Conservation (phyloP, 306 rosid species). For the Dalbergia cultrata region DNA sequence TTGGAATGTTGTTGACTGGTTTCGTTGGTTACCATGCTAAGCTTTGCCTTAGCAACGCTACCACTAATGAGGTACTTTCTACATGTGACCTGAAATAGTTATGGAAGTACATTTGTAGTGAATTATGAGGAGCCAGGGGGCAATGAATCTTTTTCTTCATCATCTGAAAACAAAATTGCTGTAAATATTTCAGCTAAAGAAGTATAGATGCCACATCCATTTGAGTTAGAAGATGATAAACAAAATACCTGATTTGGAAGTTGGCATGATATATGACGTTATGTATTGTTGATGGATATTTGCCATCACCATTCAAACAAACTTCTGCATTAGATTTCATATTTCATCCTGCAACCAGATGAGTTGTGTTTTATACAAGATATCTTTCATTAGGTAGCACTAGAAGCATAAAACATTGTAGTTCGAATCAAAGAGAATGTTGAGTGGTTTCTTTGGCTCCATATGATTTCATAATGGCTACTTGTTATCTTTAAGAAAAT, state of each 20-base stretch:
- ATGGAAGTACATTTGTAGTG: conserved; percentile 15
- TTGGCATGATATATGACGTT: neutral
- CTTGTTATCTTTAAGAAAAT: conserved; percentile 4
- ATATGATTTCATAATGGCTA: conserved; percentile 1
- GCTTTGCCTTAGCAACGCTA: conserved; percentile 86
- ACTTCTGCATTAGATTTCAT: neutral
- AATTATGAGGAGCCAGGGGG: conserved; percentile 9
- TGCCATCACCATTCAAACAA: neutral
- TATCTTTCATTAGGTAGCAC: conserved; percentile 14
- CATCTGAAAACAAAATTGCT: conserved; percentile 16
- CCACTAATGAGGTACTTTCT: conserved; percentile 89
- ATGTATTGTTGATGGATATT: neutral
- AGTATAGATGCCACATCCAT: neutral
- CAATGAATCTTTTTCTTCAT: conserved; percentile 1
- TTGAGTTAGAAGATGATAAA: conserved; percentile 1
- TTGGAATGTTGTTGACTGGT: conserved; percentile 76
- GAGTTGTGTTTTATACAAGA: neutral
- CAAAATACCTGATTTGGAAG: neutral
- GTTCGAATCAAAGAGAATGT: neutral
- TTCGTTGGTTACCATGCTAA: conserved; percentile 91
- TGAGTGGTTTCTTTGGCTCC: neutral
- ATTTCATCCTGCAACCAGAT: conserved; percentile 26
- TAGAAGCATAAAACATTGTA: conserved; percentile 20
- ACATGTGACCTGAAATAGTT: conserved; percentile 24
- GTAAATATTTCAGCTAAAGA: conserved; percentile 11